Base-by-base conservation (phyloP, 2,329 filamentous ascomycete species). In the Fusarium sp. region DNA sequence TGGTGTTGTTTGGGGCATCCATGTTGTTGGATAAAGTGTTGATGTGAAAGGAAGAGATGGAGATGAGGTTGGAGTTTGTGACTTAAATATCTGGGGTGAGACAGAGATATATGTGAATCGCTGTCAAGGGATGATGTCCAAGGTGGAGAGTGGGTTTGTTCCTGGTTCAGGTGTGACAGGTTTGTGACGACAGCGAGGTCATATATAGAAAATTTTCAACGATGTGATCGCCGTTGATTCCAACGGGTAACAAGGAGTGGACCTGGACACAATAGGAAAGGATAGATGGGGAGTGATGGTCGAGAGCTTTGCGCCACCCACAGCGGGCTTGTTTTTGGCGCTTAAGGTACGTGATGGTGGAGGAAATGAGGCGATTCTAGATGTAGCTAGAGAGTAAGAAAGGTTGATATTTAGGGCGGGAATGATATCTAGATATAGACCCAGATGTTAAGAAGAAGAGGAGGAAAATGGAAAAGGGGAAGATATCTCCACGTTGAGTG, bases 251-350 rank as follows among this genome's bases (percentile, higher is more conserved):
- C 64, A 61, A 56, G 69, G 67, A 56, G 27, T 61, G 58, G 56
- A 62, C 33, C 49, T 63, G 34, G 58, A 66, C 57, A 72, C 53
- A 68, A 72, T 66, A 62, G 67, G 67, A 36, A 71, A 70, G 58
- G 42, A 31, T 59, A 34, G 40, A 53, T 58, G 38, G 46, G n/a
- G 44, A 42, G 29, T 54, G 36, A 58, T 71, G 62, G 56, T 61
- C 64, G 62, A 72, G 61, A 72, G 69, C 49, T 72, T 57, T 72
- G 59, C 69, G 69, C 69, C 69, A 72, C 69, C 29, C 53, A 53
- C 36, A 51, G 49, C 34, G 57, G 55, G 50, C 54, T 65, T 61
- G 63, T 61, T 40, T 49, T 33, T 67, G 63, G 29, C 51, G 62
- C 51, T 49, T 29, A 42, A 51, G 27, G 60, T 36, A 38, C 53